Percentiles rank a stretch among this genome's conserved stretches.
Conservation (phyloP, 2,329 filamentous ascomycete genomes). For the Sordariomycetes sp. region DNA sequence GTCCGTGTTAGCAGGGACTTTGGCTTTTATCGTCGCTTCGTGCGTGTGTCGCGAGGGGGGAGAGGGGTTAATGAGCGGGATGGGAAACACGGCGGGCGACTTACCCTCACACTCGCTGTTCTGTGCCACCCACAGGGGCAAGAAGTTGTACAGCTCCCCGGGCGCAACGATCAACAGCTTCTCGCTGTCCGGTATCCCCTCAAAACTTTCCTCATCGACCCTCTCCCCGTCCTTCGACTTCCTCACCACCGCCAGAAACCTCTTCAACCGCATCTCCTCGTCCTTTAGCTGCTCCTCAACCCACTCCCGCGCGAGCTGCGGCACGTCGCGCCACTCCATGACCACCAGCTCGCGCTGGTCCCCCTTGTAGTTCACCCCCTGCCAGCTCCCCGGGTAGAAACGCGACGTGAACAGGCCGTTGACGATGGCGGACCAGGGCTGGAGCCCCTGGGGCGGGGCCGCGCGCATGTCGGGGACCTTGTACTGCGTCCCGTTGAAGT, state of each 20-base stretch:
- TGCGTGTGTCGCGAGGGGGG: no score
- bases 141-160: slow-evolving; percentile 34
- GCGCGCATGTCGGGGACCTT: slow-evolving; percentile 30
- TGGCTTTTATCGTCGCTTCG: not conserved
- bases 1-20: not conserved
- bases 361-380: slow-evolving; percentile 37
- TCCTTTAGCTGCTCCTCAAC: slow-evolving; percentile 29
- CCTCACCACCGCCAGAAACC: slow-evolving; percentile 23
- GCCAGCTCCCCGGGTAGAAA: slow-evolving; percentile 40
- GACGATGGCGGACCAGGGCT: slow-evolving; percentile 25
- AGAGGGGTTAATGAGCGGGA: no score
- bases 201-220: slow-evolving; percentile 11
- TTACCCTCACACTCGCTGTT: slow-evolving; percentile 29
- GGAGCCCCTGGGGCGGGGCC: slow-evolving; percentile 23
- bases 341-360: slow-evolving; percentile 34
- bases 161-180: slow-evolving; percentile 38
- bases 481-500: slow-evolving; percentile 27
- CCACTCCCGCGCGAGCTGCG: slow-evolving; percentile 32
- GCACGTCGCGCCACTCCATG: slow-evolving; percentile 33
- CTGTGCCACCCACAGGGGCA: slow-evolving; percentile 38
- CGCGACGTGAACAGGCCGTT: slow-evolving; percentile 25
- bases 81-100: slow-evolving; percentile 10
- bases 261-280: slow-evolving; percentile 19
- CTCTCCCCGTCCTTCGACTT: slow-evolving; percentile 21
- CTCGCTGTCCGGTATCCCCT: slow-evolving; percentile 13